These are phyloP conservation scores for Debaryomyces maramus DNA, from an alignment of 805 yeast species.

Conservation along the genomic window DNA sequence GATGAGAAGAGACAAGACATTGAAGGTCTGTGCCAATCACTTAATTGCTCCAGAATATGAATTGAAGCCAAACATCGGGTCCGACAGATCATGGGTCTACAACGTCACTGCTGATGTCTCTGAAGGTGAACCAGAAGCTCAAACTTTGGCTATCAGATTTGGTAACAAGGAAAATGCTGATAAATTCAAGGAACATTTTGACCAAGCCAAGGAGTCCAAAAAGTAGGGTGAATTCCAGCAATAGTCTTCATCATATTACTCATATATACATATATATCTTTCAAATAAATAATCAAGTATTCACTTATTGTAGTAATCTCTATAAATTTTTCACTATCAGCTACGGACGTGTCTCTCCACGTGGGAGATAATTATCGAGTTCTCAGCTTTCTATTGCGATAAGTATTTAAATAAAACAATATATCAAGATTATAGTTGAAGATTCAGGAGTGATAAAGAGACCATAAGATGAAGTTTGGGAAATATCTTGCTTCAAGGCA, in stretches of 20 bases:
- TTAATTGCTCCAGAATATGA: constrained; percentile 77
- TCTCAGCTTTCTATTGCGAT: no score
- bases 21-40: constrained; percentile 98
- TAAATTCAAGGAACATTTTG: constrained; percentile 89
- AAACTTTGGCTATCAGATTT: constrained; percentile 94
- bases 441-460: no score
- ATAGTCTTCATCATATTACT: not conserved
- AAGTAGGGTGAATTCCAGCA: not conserved
- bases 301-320: constrained; percentile 1
- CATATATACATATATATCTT: not conserved
- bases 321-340: not conserved
- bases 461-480: constrained; percentile 87
- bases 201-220: constrained; percentile 65
- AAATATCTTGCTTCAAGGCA: constrained; percentile 93
- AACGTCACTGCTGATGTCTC: constrained; percentile 80
- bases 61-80: constrained; percentile 90
- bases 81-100: constrained; percentile 98
- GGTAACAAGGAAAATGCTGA: constrained; percentile 92
- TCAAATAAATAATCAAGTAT: constrained; percentile 2
- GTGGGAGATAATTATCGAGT: constrained; percentile 1
- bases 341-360: not conserved
- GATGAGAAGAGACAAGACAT: constrained; percentile 99
- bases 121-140: constrained; percentile 95
- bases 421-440: no score
- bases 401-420: no score